These are phyloP conservation scores for Afroboletus lepidellus DNA, from an alignment of 1,284 basidiomycete genomes.

Conservation along the genomic window DNA sequence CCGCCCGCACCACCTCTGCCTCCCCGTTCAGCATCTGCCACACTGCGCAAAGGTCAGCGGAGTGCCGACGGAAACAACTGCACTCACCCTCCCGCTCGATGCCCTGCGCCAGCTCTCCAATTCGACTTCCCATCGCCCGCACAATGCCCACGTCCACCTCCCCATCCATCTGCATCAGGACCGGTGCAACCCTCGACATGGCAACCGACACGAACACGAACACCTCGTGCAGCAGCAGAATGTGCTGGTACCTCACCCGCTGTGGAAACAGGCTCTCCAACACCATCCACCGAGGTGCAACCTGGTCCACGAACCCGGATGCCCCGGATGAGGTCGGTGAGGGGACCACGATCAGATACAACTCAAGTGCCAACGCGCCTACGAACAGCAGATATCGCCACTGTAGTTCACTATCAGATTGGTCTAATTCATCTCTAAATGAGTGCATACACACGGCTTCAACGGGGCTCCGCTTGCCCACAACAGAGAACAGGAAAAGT, in stretches of 20 bases:
- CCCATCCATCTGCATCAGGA: conserved; percentile 28
- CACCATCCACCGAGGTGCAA: conserved; percentile 30
- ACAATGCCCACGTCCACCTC: conserved; percentile 21
- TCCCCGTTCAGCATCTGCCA: conserved; percentile 26
- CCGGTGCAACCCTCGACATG: conserved; percentile 63
- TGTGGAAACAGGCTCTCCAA: conserved; percentile 58
- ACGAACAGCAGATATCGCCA: conserved; percentile 76
- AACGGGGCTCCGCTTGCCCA: conserved; percentile 59
- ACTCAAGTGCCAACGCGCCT: conserved; percentile 57
- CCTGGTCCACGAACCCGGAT: conserved; percentile 30
- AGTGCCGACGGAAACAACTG: too few relatives aligned
- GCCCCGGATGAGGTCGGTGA: conserved; percentile 15
- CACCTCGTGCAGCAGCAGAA: conserved; percentile 72
- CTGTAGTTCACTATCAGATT: conserved; percentile 60
- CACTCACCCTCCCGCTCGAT: conserved; percentile 33
- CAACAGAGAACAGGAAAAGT: conserved; percentile 62
- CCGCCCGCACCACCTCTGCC: conserved; percentile 3
- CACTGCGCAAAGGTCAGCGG: conserved; percentile 17
- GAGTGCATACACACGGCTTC: conserved; percentile 57
- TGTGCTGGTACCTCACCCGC: conserved; percentile 69
- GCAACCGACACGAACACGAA: conserved; percentile 74
- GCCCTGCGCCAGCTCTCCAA: conserved; percentile 17
- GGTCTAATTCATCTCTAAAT: conserved; percentile 9
- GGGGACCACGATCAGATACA: conserved; percentile 60
- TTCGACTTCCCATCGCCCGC: conserved; percentile 23